Evolutionary conservation across 176 grass and related monocot genomes (phyloP), one percentile per base, ranked within the genome.

Genomic region (Oryza coarctata): DNA sequence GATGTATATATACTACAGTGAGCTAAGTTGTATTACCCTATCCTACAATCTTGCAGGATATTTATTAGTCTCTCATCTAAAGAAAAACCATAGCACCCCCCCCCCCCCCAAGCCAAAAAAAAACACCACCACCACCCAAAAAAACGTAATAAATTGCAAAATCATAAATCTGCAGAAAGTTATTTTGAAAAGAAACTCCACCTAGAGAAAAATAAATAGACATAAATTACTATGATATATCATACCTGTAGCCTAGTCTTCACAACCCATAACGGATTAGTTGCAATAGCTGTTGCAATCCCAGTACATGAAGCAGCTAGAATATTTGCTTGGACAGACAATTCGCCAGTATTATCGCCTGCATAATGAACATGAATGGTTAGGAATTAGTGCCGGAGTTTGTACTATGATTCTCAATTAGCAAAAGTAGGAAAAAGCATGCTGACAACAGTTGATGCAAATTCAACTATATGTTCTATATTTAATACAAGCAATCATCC

Each of bases 241-340:
- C 83, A 78, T 90, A 97, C 94, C 81, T 97, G 91, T 65, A 97
- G 79, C 85, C 94, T 89, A 75, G 89, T 97, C 88, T 97, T 97
- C 70, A 97, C 89, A 67, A 97, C 94, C 94, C 91, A 97, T 55
- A 97, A 81, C 57, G 94, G 94, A 87, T 97, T 97, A 80, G 91
- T 97, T 49, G 78, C 33, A 80, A 81, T 74, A 80, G 91, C 85
- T 82, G 94, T 94, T 90, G 94, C 80, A 87, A 88, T 83, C 67
- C 94, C 94, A 76, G 94, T 89, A 73, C 89, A 92, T 30, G 86
- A 84, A 55, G 94, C 94, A 87, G 94, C 89, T 14, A 97, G 38
- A 70, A 94, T 63, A 86, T 97, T 94, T 78, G 85, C 80, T 71
- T 88, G 68, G 25, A 94, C 41, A 31, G 94, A 94, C 30, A 92